Evolutionary conservation across 257 asterid species (phyloP).

Genomic region (Handroanthus guayacan): DNA sequence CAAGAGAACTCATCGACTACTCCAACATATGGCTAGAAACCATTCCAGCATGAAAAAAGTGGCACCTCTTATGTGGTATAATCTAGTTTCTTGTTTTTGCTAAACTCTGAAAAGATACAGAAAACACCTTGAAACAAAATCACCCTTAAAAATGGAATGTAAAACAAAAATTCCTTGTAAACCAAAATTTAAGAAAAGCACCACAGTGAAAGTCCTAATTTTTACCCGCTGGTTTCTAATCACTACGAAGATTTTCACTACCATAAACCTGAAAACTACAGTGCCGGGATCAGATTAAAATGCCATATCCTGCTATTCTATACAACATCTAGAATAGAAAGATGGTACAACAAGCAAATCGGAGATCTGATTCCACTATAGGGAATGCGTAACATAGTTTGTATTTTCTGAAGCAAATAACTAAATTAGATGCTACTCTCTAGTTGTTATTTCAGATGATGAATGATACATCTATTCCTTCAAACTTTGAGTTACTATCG

Average conservation of each 20-base stretch:
- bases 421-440: background rate
- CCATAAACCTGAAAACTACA: background rate
- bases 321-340: background rate
- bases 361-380: no score
- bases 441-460: background rate
- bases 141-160: background rate
- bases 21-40: background rate
- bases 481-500: slow-evolving; percentile 6
- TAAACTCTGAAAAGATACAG: background rate
- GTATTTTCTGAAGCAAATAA: background rate
- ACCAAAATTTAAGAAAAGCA: background rate
- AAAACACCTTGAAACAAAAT: background rate
- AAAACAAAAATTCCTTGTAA: background rate
- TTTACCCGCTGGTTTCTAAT: background rate
- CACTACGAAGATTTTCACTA: background rate
- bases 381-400: background rate
- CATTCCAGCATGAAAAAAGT: background rate
- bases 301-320: background rate
- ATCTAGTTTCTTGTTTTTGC: background rate
- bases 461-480: background rate
- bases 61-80: background rate
- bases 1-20: background rate
- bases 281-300: background rate
- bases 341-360: no score
- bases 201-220: background rate